A percentile compares a stretch with the other conserved stretches of the same genome.
Conservation (phyloP, 2,329 filamentous ascomycete genomes). For the Cordyceps cateniannulata region DNA sequence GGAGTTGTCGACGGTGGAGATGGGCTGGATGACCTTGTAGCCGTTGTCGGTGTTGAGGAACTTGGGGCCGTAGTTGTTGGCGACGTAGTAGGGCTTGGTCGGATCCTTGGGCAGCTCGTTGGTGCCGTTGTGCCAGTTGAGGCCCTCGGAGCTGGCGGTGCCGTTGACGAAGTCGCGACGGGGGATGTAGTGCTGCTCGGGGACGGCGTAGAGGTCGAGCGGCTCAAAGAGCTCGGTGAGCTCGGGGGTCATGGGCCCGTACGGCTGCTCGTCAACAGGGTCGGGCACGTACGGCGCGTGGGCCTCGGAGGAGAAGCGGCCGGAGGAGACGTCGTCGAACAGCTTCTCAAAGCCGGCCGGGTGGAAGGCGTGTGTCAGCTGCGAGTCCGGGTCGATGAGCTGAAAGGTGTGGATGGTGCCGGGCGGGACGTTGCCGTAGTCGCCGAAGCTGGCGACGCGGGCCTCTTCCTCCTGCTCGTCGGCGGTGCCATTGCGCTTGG, state of each 20-base stretch:
- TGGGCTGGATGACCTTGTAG: slow-evolving; percentile 19
- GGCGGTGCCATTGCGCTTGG: slow-evolving; percentile 14
- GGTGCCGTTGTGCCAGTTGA: slow-evolving; percentile 18
- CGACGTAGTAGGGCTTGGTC: slow-evolving; percentile 17
- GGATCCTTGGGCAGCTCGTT: slow-evolving; percentile 14
- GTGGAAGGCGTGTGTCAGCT: slow-evolving; percentile 19
- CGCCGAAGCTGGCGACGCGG: slow-evolving; percentile 16
- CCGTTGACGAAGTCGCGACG: slow-evolving; percentile 19
- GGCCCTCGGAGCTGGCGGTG: slow-evolving; percentile 13
- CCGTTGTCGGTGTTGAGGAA: slow-evolving; percentile 17
- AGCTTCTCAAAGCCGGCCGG: slow-evolving; percentile 19
- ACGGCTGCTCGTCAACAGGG: slow-evolving; percentile 13
- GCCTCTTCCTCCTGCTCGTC: slow-evolving; percentile 16
- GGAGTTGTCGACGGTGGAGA: slow-evolving; percentile 14
- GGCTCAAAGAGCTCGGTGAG: slow-evolving; percentile 3
- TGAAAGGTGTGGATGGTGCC: slow-evolving; percentile 20
- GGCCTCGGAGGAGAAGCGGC: slow-evolving; percentile 11
- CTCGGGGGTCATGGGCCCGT: slow-evolving; percentile 16
- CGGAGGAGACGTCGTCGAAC: slow-evolving; percentile 15
- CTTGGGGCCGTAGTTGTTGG: slow-evolving; percentile 20
- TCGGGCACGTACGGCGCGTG: slow-evolving; percentile 16
- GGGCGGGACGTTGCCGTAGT: slow-evolving; percentile 19
- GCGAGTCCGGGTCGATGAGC: slow-evolving; percentile 18
- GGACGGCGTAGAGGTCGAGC: slow-evolving; percentile 16
- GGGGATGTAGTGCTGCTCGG: slow-evolving; percentile 14